A percentile compares a stretch with the other conserved stretches of the same genome.
These are phyloP conservation scores for Daldinia sp. DNA, from an alignment of 2,329 filamentous ascomycete genomes.

Conservation along the genomic window DNA sequence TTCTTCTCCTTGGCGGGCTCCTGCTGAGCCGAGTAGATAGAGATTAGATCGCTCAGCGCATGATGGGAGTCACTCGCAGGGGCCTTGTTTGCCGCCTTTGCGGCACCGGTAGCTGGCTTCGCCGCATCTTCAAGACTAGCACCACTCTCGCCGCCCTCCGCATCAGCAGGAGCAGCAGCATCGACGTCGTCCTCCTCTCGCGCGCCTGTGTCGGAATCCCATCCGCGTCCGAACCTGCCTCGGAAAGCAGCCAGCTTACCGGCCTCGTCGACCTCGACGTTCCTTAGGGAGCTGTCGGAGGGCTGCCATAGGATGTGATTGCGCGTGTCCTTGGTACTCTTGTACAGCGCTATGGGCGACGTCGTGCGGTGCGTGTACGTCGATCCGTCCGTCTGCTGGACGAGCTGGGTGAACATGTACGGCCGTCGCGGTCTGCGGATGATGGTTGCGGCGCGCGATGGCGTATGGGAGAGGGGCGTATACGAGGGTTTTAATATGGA, in stretches of 20 bases:
- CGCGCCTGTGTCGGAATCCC: slow-evolving; percentile 66
- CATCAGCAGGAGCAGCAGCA: background rate
- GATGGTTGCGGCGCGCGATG: slow-evolving; percentile 85
- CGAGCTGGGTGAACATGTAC: slow-evolving; percentile 96
- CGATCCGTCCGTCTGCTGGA: slow-evolving; percentile 91
- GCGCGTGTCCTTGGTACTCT: slow-evolving; percentile 81
- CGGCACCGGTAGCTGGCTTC: slow-evolving; percentile 35
- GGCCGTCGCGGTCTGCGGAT: slow-evolving; percentile 89
- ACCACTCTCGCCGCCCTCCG: background rate
- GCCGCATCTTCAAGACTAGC: slow-evolving; percentile 50
- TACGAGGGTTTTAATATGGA: slow-evolving; percentile 35
- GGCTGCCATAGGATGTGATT: slow-evolving; percentile 96
- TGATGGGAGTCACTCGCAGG: slow-evolving; percentile 44
- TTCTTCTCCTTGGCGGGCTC: slow-evolving; percentile 45
- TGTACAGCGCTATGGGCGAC: slow-evolving; percentile 72
- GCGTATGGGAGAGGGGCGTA: slow-evolving; percentile 56
- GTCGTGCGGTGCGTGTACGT: slow-evolving; percentile 85
- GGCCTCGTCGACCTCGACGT: slow-evolving; percentile 95
- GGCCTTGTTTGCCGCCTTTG: slow-evolving; percentile 41
- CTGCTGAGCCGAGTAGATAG: slow-evolving; percentile 59
- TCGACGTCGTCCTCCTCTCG: background rate
- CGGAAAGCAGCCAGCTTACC: slow-evolving; percentile 89
- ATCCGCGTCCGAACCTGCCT: slow-evolving; percentile 83
- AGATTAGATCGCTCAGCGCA: slow-evolving; percentile 64
- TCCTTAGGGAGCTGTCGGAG: slow-evolving; percentile 80